Evolutionary conservation across 192 early-diverging fungal species (phyloP).

Genomic region (Rhizoclosmatium globosum): DNA sequence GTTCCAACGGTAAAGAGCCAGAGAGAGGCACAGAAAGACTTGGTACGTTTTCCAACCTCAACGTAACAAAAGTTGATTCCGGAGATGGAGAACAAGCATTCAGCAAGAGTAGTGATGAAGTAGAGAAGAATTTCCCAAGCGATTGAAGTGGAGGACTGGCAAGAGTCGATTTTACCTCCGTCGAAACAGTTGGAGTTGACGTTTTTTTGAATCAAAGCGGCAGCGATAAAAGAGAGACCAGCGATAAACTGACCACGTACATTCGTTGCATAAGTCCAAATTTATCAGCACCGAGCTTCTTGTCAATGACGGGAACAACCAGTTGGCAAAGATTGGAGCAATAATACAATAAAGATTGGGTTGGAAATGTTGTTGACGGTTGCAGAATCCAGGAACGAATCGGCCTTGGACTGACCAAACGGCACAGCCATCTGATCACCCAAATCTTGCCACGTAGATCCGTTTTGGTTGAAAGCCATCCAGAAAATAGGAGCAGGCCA

Average conservation of each 20-base stretch:
- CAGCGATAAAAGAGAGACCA: constrained; percentile 53
- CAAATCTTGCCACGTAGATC: constrained; percentile 43
- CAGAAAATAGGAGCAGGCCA: constrained; percentile 53
- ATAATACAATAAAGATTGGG: constrained; percentile 61
- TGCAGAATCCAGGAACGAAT: constrained; percentile 37
- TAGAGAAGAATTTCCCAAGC: constrained; percentile 34
- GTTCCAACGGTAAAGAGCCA: constrained; percentile 62
- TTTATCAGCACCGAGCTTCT: constrained; percentile 31
- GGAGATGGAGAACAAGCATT: constrained; percentile 63
- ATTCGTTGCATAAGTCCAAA: constrained; percentile 63
- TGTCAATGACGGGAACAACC: constrained; percentile 63
- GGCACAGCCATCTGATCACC: constrained; percentile 42
- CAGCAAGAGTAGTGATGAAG: constrained; percentile 64
- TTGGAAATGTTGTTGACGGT: constrained; percentile 46
- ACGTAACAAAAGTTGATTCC: constrained; percentile 72
- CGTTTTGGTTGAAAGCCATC: constrained; percentile 56
- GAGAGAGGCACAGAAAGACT: constrained; percentile 59
- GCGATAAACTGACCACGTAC: constrained; percentile 61
- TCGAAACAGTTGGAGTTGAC: constrained; percentile 45
- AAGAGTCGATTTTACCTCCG: constrained; percentile 10
- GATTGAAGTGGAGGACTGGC: constrained; percentile 1
- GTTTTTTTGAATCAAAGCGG: constrained; percentile 42
- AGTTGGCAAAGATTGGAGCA: constrained; percentile 61
- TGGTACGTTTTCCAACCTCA: constrained; percentile 66
- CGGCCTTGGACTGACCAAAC: constrained; percentile 3